A percentile compares a stretch with the other conserved stretches of the same genome.
Evolutionary conservation across 2,329 filamentous ascomycete genomes (phyloP).

Genomic region (Xylariaceae sp.): DNA sequence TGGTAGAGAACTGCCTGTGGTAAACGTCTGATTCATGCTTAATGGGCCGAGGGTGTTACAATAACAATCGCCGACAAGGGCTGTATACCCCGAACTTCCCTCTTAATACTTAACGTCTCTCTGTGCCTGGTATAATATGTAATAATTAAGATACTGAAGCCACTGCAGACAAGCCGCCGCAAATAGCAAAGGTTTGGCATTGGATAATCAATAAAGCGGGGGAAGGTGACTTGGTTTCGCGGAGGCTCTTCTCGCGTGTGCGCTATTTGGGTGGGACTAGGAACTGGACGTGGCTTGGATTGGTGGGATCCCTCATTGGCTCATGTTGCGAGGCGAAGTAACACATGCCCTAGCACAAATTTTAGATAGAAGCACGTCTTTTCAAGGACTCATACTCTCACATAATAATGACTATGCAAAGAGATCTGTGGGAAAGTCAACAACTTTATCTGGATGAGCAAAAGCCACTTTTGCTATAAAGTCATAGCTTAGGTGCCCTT

Average conservation of each 20-base stretch:
- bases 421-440: too few relatives aligned
- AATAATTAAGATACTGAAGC: constrained; percentile 25
- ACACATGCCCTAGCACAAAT: too few relatives aligned
- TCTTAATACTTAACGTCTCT: constrained; percentile 3
- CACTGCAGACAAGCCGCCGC: constrained; percentile 25
- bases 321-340: too few relatives aligned
- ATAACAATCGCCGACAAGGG: constrained; percentile 18
- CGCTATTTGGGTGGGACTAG: constrained; percentile 28
- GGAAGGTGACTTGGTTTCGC: constrained; percentile 26
- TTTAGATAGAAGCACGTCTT: too few relatives aligned
- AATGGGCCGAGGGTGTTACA: constrained; percentile 11
- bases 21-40: too few relatives aligned
- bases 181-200: constrained; percentile 22
- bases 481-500: constrained; percentile 35
- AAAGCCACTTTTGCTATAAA: constrained; percentile 31
- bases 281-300: constrained; percentile 9
- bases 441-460: too few relatives aligned
- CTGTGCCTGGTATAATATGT: constrained; percentile 20
- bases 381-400: too few relatives aligned
- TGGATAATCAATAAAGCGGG: constrained; percentile 29
- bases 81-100: constrained; percentile 10
- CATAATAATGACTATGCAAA: too few relatives aligned
- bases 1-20: constrained; percentile 12
- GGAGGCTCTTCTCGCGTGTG: constrained; percentile 31
- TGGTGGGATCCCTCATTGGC: too few relatives aligned